Percentiles rank a stretch among this genome's conserved stretches.
phyloP scores from a whole-genome alignment of 352 stramenopile species.

The Poterioochromonas sp. region DNA sequence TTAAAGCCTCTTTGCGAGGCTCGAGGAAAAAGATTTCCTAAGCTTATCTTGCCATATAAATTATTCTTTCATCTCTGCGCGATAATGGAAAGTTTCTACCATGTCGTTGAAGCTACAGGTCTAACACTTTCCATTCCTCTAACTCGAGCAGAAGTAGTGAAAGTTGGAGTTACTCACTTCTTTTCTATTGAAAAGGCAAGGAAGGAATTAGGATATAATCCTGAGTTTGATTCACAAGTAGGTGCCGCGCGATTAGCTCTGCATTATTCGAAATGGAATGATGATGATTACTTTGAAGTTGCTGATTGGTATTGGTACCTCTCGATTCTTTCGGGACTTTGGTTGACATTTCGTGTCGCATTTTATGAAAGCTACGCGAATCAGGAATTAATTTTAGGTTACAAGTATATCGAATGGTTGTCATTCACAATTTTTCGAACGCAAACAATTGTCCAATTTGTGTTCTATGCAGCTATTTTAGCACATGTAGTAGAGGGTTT shows the following conservation, averaged over 20 bases:
- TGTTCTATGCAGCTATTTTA: neutral
- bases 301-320: neutral
- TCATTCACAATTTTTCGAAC: neutral
- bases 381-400: neutral
- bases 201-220: conserved; percentile 1
- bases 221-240: neutral
- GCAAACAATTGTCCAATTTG: neutral
- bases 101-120: no score
- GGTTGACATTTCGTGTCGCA: neutral
- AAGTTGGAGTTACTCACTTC: conserved; percentile 16
- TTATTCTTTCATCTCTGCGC: neutral
- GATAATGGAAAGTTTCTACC: neutral
- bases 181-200: conserved; percentile 10
- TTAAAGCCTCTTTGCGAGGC: neutral
- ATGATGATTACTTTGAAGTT: conserved; percentile 14
- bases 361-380: neutral
- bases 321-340: neutral
- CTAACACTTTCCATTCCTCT: neutral
- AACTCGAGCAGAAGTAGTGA: conserved; percentile 13
- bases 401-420: neutral
- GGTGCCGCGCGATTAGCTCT: neutral
- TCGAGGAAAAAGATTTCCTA: neutral
- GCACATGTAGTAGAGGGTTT: neutral
- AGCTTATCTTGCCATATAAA: no score
- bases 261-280: neutral